Conservation (phyloP, 495 filamentous ascomycete genomes). For the Lepraria neglecta region DNA sequence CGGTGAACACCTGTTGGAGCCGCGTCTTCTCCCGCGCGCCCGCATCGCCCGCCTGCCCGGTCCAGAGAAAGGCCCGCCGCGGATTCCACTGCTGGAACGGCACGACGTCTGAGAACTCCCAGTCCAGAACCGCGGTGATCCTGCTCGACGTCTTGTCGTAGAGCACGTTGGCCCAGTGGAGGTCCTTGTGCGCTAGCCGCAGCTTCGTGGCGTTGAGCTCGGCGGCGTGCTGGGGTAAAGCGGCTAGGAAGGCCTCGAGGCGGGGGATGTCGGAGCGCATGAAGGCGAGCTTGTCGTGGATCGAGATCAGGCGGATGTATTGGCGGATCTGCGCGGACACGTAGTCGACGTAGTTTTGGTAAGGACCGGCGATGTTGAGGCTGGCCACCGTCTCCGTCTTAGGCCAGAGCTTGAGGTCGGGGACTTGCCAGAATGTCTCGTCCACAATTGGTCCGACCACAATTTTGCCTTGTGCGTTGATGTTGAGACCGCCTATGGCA, state of each 20-base stretch:
- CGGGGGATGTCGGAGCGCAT: not conserved
- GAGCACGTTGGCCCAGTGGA: constrained; percentile 1
- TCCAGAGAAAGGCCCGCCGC: not conserved
- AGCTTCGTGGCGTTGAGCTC: constrained; percentile 2
- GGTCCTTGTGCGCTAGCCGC: not conserved
- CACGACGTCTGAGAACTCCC: constrained; percentile 2
- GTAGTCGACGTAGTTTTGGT: too few relatives aligned
- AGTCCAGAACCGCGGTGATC: constrained; percentile 2
- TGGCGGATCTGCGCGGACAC: not conserved
- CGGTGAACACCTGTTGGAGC: not conserved
- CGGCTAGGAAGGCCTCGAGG: constrained; percentile 2
- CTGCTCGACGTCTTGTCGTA: not conserved
- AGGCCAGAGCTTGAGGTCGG: too few relatives aligned
- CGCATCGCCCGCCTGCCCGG: constrained; percentile 1
- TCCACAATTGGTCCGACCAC: too few relatives aligned
- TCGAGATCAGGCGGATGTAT: constrained; percentile 1
- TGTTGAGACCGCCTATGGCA: too few relatives aligned
- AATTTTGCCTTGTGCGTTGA: too few relatives aligned
- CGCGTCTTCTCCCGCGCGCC: not conserved
- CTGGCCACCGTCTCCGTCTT: too few relatives aligned
- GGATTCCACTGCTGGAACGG: constrained; percentile 6
- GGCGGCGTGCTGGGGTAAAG: not conserved
- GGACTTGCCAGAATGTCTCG: too few relatives aligned
- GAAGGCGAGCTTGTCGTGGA: constrained; percentile 1
- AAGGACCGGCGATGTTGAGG: too few relatives aligned